Base-by-base conservation (phyloP, 1,284 basidiomycete species). In the Ustilago cynodontis region DNA sequence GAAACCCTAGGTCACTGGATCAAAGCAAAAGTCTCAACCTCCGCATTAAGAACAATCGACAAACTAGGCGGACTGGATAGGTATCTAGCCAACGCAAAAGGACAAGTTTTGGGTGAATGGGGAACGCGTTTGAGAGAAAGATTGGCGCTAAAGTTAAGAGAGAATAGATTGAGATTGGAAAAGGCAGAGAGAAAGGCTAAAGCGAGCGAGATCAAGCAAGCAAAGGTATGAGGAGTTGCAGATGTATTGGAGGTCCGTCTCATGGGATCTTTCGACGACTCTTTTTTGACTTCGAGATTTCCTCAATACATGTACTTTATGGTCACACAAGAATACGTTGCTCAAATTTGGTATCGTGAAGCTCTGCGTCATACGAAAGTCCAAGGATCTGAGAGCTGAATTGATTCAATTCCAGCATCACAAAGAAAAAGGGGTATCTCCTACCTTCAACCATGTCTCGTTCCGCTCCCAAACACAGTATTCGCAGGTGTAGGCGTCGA, bases 1-100 rank as follows among this genome's bases (percentile, higher is more conserved):
- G 73, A 81, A 4, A 76, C 81, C 2, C 57, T 86, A 2, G 49
- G 65, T 86, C 81, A 3, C 57, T 86, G 3, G 49, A 66, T 86
- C n/a, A 11, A 50, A 9, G 64, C 78, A 1, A 64, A 60, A 14
- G 65, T 84, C 4, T 70, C 71, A 0, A 81, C 82, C 0, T 68
- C 61, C 26, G 83, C 83, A 0, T 49, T 86, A 39, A 59, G 84
- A 9, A 72, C 80, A 3, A 85, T 86, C 41, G 68, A 75, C 39
- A 85, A 85, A 73, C 51, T 78, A 28, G 84, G 84, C 10, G 83
- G 83, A 1, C 55, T 86, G 33, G 84, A 86, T 54, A 49, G 59
- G 31, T 86, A 86, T 59, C 53, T 86, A 18, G 77, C 79, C 0
- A 77, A 76, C 3, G 82, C 78, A 22, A 79, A 73, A 41, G 72